These are phyloP conservation scores for Monoraphidium neglectum DNA, from an alignment of 139 green algal species.

Conservation along the genomic window DNA sequence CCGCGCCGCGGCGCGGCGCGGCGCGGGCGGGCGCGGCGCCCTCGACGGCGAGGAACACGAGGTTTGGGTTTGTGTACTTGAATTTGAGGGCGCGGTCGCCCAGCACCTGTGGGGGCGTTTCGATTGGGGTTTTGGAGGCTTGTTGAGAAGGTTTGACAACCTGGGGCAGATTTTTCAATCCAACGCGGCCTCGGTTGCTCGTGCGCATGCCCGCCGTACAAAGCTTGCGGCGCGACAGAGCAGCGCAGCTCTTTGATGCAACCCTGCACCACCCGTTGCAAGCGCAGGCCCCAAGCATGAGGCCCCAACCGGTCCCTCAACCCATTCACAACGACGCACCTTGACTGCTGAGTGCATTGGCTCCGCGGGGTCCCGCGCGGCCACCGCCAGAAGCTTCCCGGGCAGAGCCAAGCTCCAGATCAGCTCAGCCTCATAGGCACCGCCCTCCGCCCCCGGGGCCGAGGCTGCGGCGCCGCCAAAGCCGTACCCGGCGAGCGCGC, in stretches of 20 bases:
- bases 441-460: background rate
- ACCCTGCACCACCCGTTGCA: too few relatives aligned
- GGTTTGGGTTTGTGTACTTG: conserved; percentile 94
- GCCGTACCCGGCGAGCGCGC: conserved; percentile 12
- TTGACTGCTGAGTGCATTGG: conserved; percentile 75
- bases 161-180: too few relatives aligned
- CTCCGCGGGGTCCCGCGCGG: conserved; percentile 45
- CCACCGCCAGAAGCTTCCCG: conserved; percentile 51
- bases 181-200: too few relatives aligned
- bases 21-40: too few relatives aligned
- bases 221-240: too few relatives aligned
- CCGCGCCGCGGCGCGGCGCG: too few relatives aligned
- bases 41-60: conserved; percentile 82
- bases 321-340: background rate
- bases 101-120: conserved; percentile 59
- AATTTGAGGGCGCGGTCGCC: conserved; percentile 85
- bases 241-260: too few relatives aligned
- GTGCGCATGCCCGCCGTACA: too few relatives aligned
- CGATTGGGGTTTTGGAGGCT: background rate
- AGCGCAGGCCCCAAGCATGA: background rate
- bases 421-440: background rate
- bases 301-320: background rate
- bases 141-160: too few relatives aligned
- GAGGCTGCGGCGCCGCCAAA: conserved; percentile 4
- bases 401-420: conserved; percentile 31